Conservation (phyloP, 768 basidiomycete genomes). For the Coprinopsis strossmayeri region DNA sequence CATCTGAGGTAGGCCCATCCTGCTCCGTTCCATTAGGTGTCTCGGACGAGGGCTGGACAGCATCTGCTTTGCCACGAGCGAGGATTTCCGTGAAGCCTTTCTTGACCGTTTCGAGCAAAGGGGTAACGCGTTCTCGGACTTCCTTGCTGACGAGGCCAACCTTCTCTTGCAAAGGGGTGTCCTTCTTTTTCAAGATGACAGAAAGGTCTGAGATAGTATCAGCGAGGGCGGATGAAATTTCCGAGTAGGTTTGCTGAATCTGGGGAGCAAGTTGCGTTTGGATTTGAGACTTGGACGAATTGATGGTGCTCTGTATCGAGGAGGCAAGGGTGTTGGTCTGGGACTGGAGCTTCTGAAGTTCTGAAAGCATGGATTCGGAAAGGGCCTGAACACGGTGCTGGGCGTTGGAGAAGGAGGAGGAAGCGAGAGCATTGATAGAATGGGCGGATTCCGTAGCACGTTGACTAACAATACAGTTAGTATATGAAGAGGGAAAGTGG, state of each 20-base stretch:
- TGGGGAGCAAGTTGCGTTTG: constrained; percentile 48
- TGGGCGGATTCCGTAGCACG: constrained; percentile 64
- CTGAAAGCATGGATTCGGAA: constrained; percentile 58
- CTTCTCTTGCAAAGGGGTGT: constrained; percentile 59
- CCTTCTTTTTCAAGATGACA: constrained; percentile 42
- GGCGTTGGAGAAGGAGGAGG: constrained; percentile 48
- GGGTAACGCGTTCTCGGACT: constrained; percentile 54
- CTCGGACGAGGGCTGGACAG: constrained; percentile 22
- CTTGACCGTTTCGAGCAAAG: constrained; percentile 48
- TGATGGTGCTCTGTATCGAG: constrained; percentile 30
- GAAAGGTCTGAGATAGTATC: constrained; percentile 48
- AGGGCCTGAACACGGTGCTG: constrained; percentile 52
- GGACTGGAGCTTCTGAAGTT: constrained; percentile 60
- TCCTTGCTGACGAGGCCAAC: constrained; percentile 47
- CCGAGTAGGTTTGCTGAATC: constrained; percentile 51
- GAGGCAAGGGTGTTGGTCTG: constrained; percentile 47
- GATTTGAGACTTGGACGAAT: constrained; percentile 29
- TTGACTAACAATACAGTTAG: constrained; percentile 36
- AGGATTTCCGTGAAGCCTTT: constrained; percentile 36
- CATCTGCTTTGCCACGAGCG: constrained; percentile 6
- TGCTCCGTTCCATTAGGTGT: background rate
- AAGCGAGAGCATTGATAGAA: constrained; percentile 51
- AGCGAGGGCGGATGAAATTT: constrained; percentile 38
- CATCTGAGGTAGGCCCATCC: background rate
- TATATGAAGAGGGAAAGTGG: background rate